Percentiles rank a stretch among this genome's conserved stretches.
These are phyloP conservation scores for Solanum sitiens DNA, from an alignment of 257 asterid species.

Conservation along the genomic window DNA sequence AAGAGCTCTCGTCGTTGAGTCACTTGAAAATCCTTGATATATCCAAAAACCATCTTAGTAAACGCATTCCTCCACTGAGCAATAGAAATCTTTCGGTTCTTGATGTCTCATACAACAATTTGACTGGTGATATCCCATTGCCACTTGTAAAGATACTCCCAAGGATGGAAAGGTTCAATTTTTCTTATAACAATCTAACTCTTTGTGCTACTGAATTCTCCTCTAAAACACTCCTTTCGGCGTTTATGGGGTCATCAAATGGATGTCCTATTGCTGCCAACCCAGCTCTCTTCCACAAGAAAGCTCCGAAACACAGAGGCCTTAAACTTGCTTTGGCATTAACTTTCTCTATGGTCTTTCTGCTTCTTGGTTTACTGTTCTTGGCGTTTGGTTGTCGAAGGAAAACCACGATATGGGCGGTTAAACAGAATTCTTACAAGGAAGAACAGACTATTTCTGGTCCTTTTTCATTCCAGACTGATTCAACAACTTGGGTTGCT, in stretches of 20 bases:
- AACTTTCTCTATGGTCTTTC: constrained; percentile 61
- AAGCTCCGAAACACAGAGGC: constrained; percentile 37
- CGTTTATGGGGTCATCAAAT: constrained; percentile 59
- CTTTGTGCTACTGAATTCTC: constrained; percentile 48
- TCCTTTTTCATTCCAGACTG: constrained; percentile 18
- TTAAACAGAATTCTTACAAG: constrained; percentile 10
- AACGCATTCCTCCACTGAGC: constrained; percentile 41
- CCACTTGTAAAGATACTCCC: constrained; percentile 39
- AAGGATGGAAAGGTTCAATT: constrained; percentile 56
- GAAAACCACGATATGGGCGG: constrained; percentile 12
- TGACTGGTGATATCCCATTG: constrained; percentile 75
- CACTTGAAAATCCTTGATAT: constrained; percentile 57
- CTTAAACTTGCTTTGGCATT: constrained; percentile 62
- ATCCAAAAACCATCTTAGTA: constrained; percentile 52
- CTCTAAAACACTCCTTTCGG: constrained; percentile 19
- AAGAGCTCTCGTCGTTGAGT: constrained; percentile 33
- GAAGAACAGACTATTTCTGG: constrained; percentile 18
- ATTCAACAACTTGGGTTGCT: constrained; percentile 24
- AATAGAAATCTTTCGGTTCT: constrained; percentile 38
- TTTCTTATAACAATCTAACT: constrained; percentile 83
- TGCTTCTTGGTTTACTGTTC: constrained; percentile 61
- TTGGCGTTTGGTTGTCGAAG: constrained; percentile 70
- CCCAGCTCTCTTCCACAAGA: constrained; percentile 42
- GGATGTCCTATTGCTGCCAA: constrained; percentile 94
- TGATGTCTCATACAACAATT: constrained; percentile 73